phyloP scores from a whole-genome alignment of 208 protist genomes.

The Trypanosoma cruzi region DNA sequence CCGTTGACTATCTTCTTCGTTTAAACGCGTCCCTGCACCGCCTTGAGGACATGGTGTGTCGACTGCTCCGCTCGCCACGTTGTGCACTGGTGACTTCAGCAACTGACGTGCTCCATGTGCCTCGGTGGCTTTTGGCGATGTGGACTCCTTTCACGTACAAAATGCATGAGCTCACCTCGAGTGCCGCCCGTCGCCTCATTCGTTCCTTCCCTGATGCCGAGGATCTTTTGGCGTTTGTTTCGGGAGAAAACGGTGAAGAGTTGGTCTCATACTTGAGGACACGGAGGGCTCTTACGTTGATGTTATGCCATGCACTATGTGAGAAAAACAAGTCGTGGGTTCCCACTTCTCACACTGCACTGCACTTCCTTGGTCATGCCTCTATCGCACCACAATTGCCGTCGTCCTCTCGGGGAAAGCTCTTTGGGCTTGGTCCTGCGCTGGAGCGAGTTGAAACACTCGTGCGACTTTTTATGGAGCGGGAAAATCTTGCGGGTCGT shows the following conservation, averaged over 20 bases:
- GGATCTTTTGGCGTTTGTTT: conserved; percentile 7
- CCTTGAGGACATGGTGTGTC: conserved; percentile 35
- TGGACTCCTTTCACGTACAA: conserved; percentile 37
- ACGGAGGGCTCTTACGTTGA: conserved; percentile 20
- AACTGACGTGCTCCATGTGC: conserved; percentile 34
- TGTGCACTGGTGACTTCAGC: conserved; percentile 58
- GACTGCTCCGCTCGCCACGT: conserved; percentile 31
- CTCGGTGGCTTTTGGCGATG: conserved; percentile 33
- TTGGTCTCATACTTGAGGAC: conserved; percentile 23
- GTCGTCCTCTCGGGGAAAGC: not conserved
- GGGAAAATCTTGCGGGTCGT: not conserved
- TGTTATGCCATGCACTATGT: conserved; percentile 23
- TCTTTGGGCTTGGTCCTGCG: conserved; percentile 58
- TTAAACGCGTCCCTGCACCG: conserved; percentile 29
- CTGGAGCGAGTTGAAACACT: conserved; percentile 34
- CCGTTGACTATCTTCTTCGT: conserved; percentile 44
- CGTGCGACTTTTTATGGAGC: conserved; percentile 25
- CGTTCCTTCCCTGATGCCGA: conserved; percentile 17
- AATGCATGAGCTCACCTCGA: conserved; percentile 29
- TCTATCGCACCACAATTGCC: not conserved
- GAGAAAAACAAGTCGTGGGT: not conserved
- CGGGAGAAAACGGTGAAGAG: not conserved
- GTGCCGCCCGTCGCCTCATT: conserved; percentile 34
- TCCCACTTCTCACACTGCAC: not conserved
- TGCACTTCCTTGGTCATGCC: not conserved